Evolutionary conservation across 495 filamentous ascomycete genomes (phyloP), one percentile per base, ranked within the genome.

Genomic region (Cercophora newfieldiana): DNA sequence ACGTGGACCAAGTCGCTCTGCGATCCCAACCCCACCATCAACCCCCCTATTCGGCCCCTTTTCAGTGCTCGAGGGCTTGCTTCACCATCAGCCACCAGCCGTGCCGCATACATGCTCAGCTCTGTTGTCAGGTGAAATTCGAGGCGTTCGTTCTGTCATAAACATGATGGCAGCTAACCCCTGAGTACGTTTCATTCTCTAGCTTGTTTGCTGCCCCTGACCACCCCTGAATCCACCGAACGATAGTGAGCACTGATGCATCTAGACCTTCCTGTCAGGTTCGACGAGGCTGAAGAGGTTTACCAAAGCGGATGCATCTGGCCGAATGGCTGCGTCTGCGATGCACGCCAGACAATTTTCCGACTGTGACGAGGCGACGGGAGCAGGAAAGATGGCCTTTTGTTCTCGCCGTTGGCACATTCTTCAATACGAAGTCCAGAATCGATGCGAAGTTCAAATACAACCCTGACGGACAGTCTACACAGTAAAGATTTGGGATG

Each of bases 1-100:
- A 57, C 54, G 54, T 57, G 54, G 54, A 28, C 54, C 54, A 30
- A 57, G 54, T 29, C 54, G 30, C 26, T 25, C 54, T 25, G 24
- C 54, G 54, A 29, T 22, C 22, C 54, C 54, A 30, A 25, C 24
- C 14, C 18, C 54, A 57, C 18, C 54, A 18, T 57, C 54, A 22
- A 26, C 54, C 22, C 10, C 49, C 54, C 54, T 26, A 29, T 57
- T 30, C 16, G 18, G 54, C 22, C 54, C 54, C 54, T 57, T 57
- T 57, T 26, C 54, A 31, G 24, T 53, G n/a, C 50, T 53, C 7
- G 25, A 22, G 2, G 50, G 21, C 50, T 22, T 53, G 50, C 50
- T 53, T 22, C 50, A 22, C 50, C 21, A 26, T 53, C 50, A 26
- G 25, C 50, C 19, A 24, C 16, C 48, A 26, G 7, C 50, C 50